Conservation (phyloP, 352 stramenopile genomes). For the Phytophthora niederhauseri region DNA sequence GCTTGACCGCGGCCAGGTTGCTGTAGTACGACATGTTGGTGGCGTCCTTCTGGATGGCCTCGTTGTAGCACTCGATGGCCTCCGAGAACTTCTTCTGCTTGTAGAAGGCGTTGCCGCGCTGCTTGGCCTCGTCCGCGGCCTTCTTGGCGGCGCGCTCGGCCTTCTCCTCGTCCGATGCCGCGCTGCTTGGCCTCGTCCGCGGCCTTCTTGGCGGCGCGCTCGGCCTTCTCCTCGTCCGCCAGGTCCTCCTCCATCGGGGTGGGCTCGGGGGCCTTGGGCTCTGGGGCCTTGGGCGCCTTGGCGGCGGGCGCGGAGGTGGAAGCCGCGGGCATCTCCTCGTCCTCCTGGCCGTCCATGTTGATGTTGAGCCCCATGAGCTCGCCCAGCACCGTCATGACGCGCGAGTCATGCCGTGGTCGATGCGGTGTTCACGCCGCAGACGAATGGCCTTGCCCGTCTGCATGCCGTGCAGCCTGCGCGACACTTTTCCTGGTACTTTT, state of each 20-base stretch:
- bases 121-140: slow-evolving; percentile 92
- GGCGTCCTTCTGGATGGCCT: slow-evolving; percentile 95
- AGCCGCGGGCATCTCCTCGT: slow-evolving; percentile 55
- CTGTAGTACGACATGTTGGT: slow-evolving; percentile 98
- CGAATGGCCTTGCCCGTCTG: slow-evolving; percentile 58
- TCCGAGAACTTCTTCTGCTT: slow-evolving; percentile 97
- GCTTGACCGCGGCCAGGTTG: slow-evolving; percentile 98
- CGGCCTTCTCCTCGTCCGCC: slow-evolving; percentile 84
- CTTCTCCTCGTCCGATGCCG: slow-evolving; percentile 94
- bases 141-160: slow-evolving; percentile 62
- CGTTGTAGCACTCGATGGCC: slow-evolving; percentile 95
- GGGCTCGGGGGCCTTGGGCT: slow-evolving; percentile 40
- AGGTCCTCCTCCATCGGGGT: slow-evolving; percentile 88
- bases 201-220: slow-evolving; percentile 61
- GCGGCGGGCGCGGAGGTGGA: slow-evolving; percentile 28
- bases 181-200: slow-evolving; percentile 94
- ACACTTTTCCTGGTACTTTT: slow-evolving; percentile 83
- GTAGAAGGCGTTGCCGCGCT: slow-evolving; percentile 97
- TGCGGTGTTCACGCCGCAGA: slow-evolving; percentile 57
- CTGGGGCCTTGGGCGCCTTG: slow-evolving; percentile 36
- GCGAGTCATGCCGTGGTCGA: slow-evolving; percentile 76
- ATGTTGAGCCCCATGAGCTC: slow-evolving; percentile 86
- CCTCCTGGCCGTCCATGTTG: slow-evolving; percentile 57
- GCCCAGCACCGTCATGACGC: slow-evolving; percentile 88
- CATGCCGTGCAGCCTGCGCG: slow-evolving; percentile 59